Conservation (phyloP, 306 rosid genomes). For the Spatholobus suberectus region DNA sequence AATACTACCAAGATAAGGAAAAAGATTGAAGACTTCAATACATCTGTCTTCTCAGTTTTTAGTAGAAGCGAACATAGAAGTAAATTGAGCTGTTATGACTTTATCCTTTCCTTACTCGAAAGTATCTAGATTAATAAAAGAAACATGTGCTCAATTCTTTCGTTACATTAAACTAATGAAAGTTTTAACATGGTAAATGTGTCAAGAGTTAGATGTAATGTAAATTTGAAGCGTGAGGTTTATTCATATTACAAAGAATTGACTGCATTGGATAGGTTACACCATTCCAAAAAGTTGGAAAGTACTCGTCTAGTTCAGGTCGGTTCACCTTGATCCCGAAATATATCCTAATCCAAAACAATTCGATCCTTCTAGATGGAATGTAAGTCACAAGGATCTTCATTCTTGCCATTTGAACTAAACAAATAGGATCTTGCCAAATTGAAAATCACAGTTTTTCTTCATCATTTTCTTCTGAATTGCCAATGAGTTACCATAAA, state of each 20-base stretch:
- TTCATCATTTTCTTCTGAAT: no score
- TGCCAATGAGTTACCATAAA: no score
- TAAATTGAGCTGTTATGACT: no score
- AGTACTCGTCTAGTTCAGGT: constrained; percentile 66
- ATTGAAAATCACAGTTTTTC: no score
- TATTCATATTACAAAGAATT: not conserved
- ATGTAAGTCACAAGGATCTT: constrained; percentile 43
- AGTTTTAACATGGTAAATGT: not conserved
- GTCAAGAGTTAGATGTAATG: not conserved
- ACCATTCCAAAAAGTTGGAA: constrained; percentile 74
- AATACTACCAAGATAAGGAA: no score
- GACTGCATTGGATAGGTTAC: constrained; percentile 51
- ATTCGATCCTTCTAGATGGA: constrained; percentile 72
- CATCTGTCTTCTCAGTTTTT: no score
- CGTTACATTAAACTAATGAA: not conserved
- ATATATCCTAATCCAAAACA: constrained; percentile 59
- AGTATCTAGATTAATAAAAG: no score
- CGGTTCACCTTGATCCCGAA: constrained; percentile 67
- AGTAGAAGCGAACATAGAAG: no score
- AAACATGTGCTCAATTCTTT: not conserved
- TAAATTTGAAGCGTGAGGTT: not conserved
- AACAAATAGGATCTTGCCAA: no score
- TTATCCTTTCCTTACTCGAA: no score
- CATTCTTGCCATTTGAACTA: not conserved
- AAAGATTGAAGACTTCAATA: no score